These are phyloP conservation scores for Lachnum nothofagi DNA, from an alignment of 2,329 filamentous ascomycete genomes.

Conservation along the genomic window DNA sequence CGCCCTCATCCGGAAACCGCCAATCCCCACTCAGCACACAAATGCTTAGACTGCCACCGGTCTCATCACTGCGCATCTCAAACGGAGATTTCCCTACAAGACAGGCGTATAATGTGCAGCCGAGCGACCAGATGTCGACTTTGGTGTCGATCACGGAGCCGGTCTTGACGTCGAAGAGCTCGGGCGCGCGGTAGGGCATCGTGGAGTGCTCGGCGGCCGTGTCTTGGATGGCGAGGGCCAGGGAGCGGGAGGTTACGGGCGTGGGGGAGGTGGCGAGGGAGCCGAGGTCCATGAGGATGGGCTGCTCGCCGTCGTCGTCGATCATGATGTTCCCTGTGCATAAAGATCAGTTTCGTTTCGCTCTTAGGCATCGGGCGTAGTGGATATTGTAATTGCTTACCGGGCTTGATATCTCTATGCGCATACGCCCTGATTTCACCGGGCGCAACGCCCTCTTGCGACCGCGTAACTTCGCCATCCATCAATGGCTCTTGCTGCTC, in stretches of 20 bases:
- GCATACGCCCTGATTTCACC: constrained; percentile 76
- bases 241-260: constrained; percentile 80
- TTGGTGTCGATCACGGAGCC: constrained; percentile 89
- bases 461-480: constrained; percentile 66
- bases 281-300: constrained; percentile 96
- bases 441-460: constrained; percentile 62
- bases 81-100: constrained; percentile 96
- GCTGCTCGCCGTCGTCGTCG: constrained; percentile 77
- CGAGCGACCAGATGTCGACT: constrained; percentile 95
- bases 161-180: constrained; percentile 96
- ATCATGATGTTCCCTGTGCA: constrained; percentile 89
- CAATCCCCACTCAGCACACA: constrained; percentile 92
- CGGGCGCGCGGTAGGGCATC: constrained; percentile 96
- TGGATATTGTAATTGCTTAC: constrained; percentile 42
- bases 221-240: constrained; percentile 90
- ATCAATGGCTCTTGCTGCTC: constrained; percentile 79
- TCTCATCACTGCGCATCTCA: constrained; percentile 92
- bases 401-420: constrained; percentile 95
- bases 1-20: constrained; percentile 87
- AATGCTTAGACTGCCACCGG: constrained; percentile 84
- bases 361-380: too few species aligned
- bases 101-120: constrained; percentile 96
- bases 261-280: constrained; percentile 83
- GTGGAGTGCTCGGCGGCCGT: constrained; percentile 93
- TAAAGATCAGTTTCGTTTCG: constrained; percentile 12